Conservation (phyloP, 495 filamentous ascomycete genomes). For the Neurospora sp. region DNA sequence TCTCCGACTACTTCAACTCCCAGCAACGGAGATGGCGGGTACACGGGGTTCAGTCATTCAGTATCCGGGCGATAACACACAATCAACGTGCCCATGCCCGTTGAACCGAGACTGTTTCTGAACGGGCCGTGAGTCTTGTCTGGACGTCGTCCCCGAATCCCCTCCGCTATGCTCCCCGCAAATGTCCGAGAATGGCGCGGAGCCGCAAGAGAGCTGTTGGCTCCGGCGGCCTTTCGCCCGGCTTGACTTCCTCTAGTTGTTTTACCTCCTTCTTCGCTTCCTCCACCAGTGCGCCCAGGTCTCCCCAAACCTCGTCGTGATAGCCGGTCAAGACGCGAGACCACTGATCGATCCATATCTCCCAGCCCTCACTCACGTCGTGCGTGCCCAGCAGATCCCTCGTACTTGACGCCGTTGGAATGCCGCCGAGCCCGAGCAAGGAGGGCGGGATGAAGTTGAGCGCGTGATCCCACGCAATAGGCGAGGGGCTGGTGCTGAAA, state of each 20-base stretch:
- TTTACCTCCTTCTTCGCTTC: slow-evolving; percentile 51
- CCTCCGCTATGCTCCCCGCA: slow-evolving; percentile 8
- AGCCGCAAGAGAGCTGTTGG: slow-evolving; percentile 20
- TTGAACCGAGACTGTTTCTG: neutral
- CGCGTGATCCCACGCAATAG: slow-evolving; percentile 26
- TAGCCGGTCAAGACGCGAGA: slow-evolving; percentile 53
- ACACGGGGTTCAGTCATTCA: neutral
- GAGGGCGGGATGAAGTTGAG: slow-evolving; percentile 32
- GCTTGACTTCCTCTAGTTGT: slow-evolving; percentile 12
- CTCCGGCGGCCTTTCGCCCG: slow-evolving; percentile 15
- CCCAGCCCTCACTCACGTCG: slow-evolving; percentile 29
- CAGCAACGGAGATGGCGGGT: neutral
- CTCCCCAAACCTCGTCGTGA: slow-evolving; percentile 73
- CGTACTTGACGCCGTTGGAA: slow-evolving; percentile 8
- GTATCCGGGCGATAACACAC: neutral
- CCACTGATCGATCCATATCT: slow-evolving; percentile 47
- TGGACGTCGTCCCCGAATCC: neutral
- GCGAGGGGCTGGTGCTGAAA: neutral
- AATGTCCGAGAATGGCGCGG: slow-evolving; percentile 23
- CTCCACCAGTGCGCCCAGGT: slow-evolving; percentile 49
- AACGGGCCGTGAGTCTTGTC: neutral
- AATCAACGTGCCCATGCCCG: neutral
- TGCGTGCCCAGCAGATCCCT: slow-evolving; percentile 20
- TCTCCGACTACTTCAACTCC: neutral
- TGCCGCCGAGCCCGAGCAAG: slow-evolving; percentile 1